Evolutionary conservation across 208 protist genomes (phyloP).

Genomic region (Phytomonas sp.): DNA sequence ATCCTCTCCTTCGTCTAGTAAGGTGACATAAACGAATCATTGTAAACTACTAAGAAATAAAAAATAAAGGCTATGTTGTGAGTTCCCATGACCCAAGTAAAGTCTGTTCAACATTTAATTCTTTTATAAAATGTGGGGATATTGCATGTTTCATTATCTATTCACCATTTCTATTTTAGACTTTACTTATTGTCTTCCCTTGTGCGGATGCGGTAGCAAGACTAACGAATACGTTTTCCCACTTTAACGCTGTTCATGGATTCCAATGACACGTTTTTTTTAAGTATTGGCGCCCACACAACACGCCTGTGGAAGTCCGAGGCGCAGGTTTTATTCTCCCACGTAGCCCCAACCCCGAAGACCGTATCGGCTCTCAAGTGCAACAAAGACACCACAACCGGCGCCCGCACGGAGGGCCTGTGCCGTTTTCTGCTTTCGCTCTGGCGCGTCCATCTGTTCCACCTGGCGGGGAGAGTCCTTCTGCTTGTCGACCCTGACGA

Average conservation of each 20-base stretch:
- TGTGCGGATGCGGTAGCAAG: background rate
- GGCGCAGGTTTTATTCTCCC: background rate
- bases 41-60: background rate
- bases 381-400: background rate
- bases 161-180: background rate
- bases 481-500: background rate
- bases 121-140: background rate
- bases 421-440: background rate
- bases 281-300: background rate
- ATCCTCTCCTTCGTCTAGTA: background rate
- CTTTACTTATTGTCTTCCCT: background rate
- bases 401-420: background rate
- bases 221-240: background rate
- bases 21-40: background rate
- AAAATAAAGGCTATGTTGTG: background rate
- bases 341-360: background rate
- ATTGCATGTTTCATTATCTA: background rate
- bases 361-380: background rate
- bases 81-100: background rate
- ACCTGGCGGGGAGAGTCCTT: background rate
- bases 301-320: constrained; percentile 3
- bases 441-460: background rate
- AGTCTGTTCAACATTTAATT: background rate
- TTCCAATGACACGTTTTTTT: background rate
- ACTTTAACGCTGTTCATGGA: background rate